These are phyloP conservation scores for Phaeosphaeria sp. DNA, from an alignment of 2,329 filamentous ascomycete species.

Conservation along the genomic window DNA sequence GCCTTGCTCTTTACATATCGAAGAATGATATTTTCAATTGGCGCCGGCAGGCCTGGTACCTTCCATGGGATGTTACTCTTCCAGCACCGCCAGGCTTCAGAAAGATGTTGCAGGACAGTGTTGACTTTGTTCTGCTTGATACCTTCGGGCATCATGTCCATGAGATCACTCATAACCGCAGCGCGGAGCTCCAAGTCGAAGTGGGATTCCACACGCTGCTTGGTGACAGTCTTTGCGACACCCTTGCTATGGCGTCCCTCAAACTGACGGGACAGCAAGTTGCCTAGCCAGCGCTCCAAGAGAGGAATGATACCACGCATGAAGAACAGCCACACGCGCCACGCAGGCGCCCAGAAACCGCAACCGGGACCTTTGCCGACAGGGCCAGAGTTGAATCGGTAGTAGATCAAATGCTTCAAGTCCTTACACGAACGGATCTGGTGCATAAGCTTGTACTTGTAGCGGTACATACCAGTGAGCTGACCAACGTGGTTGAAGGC, in stretches of 20 bases:
- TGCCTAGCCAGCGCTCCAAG: slow-evolving; percentile 95
- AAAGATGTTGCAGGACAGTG: slow-evolving; percentile 94
- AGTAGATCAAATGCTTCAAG: slow-evolving; percentile 98
- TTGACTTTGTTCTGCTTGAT: slow-evolving; percentile 99
- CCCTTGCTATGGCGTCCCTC: slow-evolving; percentile 98
- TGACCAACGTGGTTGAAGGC: slow-evolving; percentile 99
- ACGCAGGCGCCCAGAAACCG: slow-evolving; percentile 98
- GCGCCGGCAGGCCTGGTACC: slow-evolving; percentile 92
- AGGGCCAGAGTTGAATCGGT: slow-evolving; percentile 95
- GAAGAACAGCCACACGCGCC: slow-evolving; percentile 99
- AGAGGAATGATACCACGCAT: slow-evolving; percentile 98
- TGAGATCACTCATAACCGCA: slow-evolving; percentile 97
- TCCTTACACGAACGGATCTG: slow-evolving; percentile 99
- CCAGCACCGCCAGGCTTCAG: slow-evolving; percentile 99
- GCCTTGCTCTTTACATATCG: slow-evolving; percentile 99
- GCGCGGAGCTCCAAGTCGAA: slow-evolving; percentile 97
- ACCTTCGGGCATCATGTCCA: slow-evolving; percentile 99
- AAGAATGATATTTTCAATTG: slow-evolving; percentile 98
- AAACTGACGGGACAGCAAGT: slow-evolving; percentile 94
- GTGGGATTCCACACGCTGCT: slow-evolving; percentile 98
- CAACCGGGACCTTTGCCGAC: slow-evolving; percentile 98
- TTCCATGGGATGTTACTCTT: slow-evolving; percentile 99
- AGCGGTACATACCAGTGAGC: slow-evolving; percentile 98
- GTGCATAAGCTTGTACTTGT: slow-evolving; percentile 99
- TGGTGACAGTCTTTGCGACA: slow-evolving; percentile 98